These are phyloP conservation scores for Cryptococcus amylolentus DNA, from an alignment of 1,284 basidiomycete genomes.

Conservation along the genomic window DNA sequence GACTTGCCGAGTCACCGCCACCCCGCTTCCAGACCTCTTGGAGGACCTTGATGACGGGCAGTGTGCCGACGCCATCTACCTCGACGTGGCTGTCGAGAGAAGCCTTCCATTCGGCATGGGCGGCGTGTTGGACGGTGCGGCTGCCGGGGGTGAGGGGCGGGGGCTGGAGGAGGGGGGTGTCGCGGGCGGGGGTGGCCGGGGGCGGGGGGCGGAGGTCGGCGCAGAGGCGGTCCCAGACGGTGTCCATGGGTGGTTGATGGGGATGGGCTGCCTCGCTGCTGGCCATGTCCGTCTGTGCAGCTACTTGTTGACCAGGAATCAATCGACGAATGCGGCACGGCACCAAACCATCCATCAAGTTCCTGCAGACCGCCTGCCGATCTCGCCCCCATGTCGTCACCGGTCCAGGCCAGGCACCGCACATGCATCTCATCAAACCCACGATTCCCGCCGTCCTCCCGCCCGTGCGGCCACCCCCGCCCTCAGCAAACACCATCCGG, in stretches of 20 bases:
- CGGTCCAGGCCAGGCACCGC: too few species aligned
- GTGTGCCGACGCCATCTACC: slow-evolving; percentile 40
- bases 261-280: too few species aligned
- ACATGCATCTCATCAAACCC: too few species aligned
- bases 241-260: too few species aligned
- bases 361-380: too few species aligned
- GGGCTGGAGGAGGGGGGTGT: slow-evolving; percentile 4
- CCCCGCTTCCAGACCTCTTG: slow-evolving; percentile 45
- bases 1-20: slow-evolving; percentile 37
- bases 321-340: too few species aligned
- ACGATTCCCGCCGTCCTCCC: slow-evolving; percentile 2
- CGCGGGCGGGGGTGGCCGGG: too few species aligned
- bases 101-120: slow-evolving; percentile 33
- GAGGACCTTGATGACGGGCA: slow-evolving; percentile 31
- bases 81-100: slow-evolving; percentile 36
- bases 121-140: slow-evolving; percentile 16
- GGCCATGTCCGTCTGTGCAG: too few species aligned
- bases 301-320: too few species aligned
- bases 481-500: not conserved
- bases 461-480: not conserved
- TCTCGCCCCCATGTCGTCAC: too few species aligned
- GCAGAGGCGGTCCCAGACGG: slow-evolving; percentile 27
- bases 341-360: too few species aligned
- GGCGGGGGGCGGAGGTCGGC: slow-evolving; percentile 21
- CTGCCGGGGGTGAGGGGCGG: slow-evolving; percentile 3